Evolutionary conservation across 257 asterid species (phyloP), one percentile per base, ranked within the genome.

Genomic region (Verbascum thapsus): DNA sequence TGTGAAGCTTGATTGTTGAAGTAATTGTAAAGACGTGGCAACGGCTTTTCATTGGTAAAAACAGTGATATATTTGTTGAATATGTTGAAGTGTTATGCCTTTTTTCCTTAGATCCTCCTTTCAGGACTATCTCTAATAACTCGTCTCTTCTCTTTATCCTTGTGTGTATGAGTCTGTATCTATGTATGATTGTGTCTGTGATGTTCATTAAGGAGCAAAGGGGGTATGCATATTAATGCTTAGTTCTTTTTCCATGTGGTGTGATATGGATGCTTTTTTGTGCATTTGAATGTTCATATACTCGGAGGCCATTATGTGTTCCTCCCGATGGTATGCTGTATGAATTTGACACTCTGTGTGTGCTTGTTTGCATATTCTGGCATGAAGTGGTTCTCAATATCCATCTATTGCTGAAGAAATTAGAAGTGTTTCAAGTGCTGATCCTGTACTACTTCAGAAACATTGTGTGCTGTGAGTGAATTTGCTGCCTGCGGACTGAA

Each of bases 401-500:
- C 88, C 92, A 75, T 85, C 90, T 83, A 83, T 90, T 81, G 95
- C 97, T 58, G 96, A 90, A 72, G 96, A 85, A 81, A 87, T 90
- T 80, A 90, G 72, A 85, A 81, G 85, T 87, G 84, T 90, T 81
- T 96, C 97, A 54, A 87, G 90, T 67, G 88, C 96, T 76, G 97
- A 90, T 85, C 97, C 97, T 43, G 96, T 83, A 90, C 97, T 71
- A 69, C 90, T 72, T 79, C 95, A 64, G 97, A 90, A 81, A 87
- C 90, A 64, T 90, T 90, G 96, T 87, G 85, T 85, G 90, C 83
- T 85, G 97, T 90, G 92, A 90, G 96, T 90, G 97, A 67, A 67
- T 78, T n/a, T 77, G 81, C 80, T 78, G 82, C 72, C 54, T 84
- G 91, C 60, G 75, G 75, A 66, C 61, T 76, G 83, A 67, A 62